A percentile compares a stretch with the other conserved stretches of the same genome.
Evolutionary conservation across 2,329 filamentous ascomycete genomes (phyloP).

Genomic region (Beauveria scarabaeidicola): DNA sequence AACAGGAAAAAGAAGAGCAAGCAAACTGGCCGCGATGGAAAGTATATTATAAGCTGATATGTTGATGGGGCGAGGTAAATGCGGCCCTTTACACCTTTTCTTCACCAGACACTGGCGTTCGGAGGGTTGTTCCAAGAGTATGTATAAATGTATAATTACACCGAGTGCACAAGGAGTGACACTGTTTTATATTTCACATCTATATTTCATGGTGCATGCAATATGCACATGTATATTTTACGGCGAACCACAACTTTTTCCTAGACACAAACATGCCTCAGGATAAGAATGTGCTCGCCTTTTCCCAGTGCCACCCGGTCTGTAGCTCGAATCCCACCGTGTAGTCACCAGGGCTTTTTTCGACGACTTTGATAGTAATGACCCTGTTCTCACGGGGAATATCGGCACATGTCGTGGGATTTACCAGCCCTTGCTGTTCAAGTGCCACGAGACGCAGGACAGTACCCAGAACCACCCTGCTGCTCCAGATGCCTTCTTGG

Average conservation of each 20-base stretch:
- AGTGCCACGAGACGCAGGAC: neutral
- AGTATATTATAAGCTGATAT: slow-evolving; percentile 58
- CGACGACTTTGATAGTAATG: neutral
- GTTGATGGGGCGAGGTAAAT: slow-evolving; percentile 28
- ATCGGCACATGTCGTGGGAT: neutral
- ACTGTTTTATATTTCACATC: neutral
- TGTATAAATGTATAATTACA: neutral
- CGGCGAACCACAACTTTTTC: neutral
- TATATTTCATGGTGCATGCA: neutral
- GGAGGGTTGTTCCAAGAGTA: neutral
- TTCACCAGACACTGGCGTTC: neutral
- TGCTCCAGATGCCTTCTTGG: slow-evolving; percentile 11
- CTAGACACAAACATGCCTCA: neutral
- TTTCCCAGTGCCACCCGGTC: slow-evolving; percentile 5
- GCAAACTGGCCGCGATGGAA: slow-evolving; percentile 63
- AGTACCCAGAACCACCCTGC: neutral
- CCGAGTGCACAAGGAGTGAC: neutral
- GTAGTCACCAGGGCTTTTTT: neutral
- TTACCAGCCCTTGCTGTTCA: neutral
- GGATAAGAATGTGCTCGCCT: neutral
- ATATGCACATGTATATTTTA: neutral
- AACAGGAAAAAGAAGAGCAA: slow-evolving; percentile 64
- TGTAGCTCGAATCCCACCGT: slow-evolving; percentile 4
- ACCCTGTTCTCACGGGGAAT: slow-evolving; percentile 9
- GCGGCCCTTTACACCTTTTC: no score